Conservation (phyloP, 2,329 filamentous ascomycete genomes). For the Fusarium musae region DNA sequence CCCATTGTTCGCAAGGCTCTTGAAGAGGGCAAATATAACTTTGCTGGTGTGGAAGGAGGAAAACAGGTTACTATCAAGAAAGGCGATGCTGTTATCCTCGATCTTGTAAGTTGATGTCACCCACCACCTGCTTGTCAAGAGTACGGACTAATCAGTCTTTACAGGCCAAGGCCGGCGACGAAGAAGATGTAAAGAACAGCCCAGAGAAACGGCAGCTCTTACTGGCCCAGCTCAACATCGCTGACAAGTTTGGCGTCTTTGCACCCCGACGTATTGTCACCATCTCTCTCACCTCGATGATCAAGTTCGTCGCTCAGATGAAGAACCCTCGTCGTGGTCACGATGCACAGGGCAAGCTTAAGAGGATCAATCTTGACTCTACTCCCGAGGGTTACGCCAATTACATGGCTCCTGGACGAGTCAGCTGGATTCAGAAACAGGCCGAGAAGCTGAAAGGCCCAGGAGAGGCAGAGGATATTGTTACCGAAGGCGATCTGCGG, state of each 20-base stretch:
- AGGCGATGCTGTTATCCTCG: background rate
- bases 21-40: accelerated
- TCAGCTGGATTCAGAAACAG: background rate
- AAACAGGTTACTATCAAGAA: background rate
- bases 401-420: conserved; percentile 29
- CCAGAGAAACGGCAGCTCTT: background rate
- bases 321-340: conserved; percentile 39
- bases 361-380: conserved; percentile 28
- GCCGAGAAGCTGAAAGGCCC: background rate
- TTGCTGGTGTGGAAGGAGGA: background rate
- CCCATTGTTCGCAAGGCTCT: background rate
- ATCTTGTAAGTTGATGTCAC: background rate
- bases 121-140: background rate
- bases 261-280: background rate
- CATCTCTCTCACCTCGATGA: conserved; percentile 20
- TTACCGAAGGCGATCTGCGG: background rate
- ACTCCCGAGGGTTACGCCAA: conserved; percentile 34
- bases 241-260: conserved; percentile 6
- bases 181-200: background rate
- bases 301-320: conserved; percentile 38
- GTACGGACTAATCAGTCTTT: background rate
- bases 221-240: background rate
- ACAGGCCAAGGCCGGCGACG: background rate
- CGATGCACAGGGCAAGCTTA: conserved; percentile 32
- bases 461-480: background rate